A percentile compares a stretch with the other conserved stretches of the same genome.
Conservation (phyloP, 179 eudicot genomes). For the Carnegiea gigantea region DNA sequence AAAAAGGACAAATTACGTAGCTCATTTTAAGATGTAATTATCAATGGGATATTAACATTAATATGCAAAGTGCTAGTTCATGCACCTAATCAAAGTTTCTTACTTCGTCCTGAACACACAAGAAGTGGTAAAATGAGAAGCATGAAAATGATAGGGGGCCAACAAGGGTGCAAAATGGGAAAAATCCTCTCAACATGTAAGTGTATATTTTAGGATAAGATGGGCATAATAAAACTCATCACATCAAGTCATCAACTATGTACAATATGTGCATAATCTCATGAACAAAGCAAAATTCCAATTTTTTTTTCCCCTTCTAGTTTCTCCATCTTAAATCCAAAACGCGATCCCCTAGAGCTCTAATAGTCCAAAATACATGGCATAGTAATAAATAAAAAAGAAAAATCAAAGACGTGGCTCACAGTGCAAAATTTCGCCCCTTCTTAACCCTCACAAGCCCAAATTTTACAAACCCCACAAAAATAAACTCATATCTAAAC, state of each 20-base stretch:
- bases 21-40: background rate
- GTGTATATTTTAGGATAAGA: background rate
- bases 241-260: background rate
- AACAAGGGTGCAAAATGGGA: background rate
- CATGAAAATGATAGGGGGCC: background rate
- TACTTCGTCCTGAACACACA: too few relatives aligned
- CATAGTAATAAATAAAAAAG: background rate
- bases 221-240: background rate
- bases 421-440: constrained; percentile 11
- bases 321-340: too few relatives aligned
- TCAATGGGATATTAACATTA: background rate
- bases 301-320: background rate
- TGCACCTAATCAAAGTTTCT: too few relatives aligned
- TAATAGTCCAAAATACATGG: background rate
- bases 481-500: background rate
- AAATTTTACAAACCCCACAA: constrained; percentile 9
- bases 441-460: background rate
- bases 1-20: background rate
- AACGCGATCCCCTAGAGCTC: too few relatives aligned
- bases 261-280: background rate
- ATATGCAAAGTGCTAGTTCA: too few relatives aligned
- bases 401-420: background rate
- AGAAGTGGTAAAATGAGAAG: background rate
- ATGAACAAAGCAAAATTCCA: background rate
- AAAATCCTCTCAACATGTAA: background rate